Base-by-base conservation (phyloP, 148 eudicot species). In the Tetragonia tetragonoides region DNA sequence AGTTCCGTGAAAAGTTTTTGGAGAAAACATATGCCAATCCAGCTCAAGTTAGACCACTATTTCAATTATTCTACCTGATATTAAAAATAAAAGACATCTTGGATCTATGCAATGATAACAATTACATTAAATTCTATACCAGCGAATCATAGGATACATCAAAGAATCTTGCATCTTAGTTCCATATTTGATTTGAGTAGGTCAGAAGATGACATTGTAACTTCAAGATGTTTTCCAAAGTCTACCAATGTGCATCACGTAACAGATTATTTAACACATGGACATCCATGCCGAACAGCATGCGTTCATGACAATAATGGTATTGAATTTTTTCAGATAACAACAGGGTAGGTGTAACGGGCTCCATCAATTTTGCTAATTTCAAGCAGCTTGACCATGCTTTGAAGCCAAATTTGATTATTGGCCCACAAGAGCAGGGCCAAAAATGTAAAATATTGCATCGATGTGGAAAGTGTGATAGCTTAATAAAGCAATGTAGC, bases 241-340 rank as follows among this genome's bases (percentile, higher is more conserved):
- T 54, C 72, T 40, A 18, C 18, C 37, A 70, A 70, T 62, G 24
- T 24, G 71, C 40, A 56, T 42, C 63, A 57, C 41, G 17, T 66
- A 65, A 72, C 73, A 56, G 68, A 81, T 40, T 42, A 67, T 64
- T 70, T 47, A 47, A 60, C 70, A 70, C 68, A 64, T 76, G 75
- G 41, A 75, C 46, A 61, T 39, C 24, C 74, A 76, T 20, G 76
- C 34, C 47, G 24, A 49, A 42, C 38, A 53, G 41, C 74, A 41
- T 49, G 59, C 65, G 28, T 64, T 64, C 28, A 39, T 77, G 68
- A 70, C 72, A 72, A 42, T 61, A 76, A 77, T 23, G 68, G 68
- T 56, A 81, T 56, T 76, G 44, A 71, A 67, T 81, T 63, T 53
- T 71, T 23, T 54, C 62, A 20, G 37, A 56, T 21, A 71, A 24